phyloP scores from a whole-genome alignment of 176 grass and related monocot species.

The Puccinellia tenuiflora region DNA sequence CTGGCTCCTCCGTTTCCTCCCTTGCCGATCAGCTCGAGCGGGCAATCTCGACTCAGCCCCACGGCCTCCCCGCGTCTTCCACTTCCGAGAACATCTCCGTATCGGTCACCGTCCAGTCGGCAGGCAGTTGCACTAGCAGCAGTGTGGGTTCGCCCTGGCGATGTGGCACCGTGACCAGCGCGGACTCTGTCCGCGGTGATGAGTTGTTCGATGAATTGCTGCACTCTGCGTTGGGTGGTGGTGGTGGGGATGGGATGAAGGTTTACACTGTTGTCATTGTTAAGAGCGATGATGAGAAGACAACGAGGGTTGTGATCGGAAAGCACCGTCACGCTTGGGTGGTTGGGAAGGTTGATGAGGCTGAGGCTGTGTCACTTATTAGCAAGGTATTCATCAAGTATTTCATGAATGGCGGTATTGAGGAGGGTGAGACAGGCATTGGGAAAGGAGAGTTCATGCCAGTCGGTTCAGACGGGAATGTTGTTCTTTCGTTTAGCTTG shows the following conservation, averaged over 20 bases:
- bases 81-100: constrained; percentile 38
- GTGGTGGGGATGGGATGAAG: constrained; percentile 20
- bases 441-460: constrained; percentile 87
- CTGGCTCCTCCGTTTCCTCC: constrained; percentile 10
- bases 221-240: constrained; percentile 29
- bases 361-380: constrained; percentile 30
- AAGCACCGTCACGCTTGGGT: constrained; percentile 92
- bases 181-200: constrained; percentile 27
- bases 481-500: constrained; percentile 84
- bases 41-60: constrained; percentile 49
- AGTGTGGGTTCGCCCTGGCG: constrained; percentile 35
- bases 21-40: constrained; percentile 28
- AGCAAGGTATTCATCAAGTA: constrained; percentile 59
- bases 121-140: constrained; percentile 22
- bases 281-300: constrained; percentile 27
- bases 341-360: constrained; percentile 40
- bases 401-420: constrained; percentile 62
- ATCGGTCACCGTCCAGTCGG: constrained; percentile 56
- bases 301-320: constrained; percentile 44
- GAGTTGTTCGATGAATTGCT: constrained; percentile 72
- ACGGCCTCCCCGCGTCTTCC: background rate
- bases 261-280: constrained; percentile 68
- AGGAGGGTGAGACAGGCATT: constrained; percentile 41
- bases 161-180: constrained; percentile 32
- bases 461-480: constrained; percentile 79